A percentile compares a stretch with the other conserved stretches of the same genome.
These are phyloP conservation scores for Sonneratia caseolaris DNA, from an alignment of 345 rosid species.

Conservation along the genomic window DNA sequence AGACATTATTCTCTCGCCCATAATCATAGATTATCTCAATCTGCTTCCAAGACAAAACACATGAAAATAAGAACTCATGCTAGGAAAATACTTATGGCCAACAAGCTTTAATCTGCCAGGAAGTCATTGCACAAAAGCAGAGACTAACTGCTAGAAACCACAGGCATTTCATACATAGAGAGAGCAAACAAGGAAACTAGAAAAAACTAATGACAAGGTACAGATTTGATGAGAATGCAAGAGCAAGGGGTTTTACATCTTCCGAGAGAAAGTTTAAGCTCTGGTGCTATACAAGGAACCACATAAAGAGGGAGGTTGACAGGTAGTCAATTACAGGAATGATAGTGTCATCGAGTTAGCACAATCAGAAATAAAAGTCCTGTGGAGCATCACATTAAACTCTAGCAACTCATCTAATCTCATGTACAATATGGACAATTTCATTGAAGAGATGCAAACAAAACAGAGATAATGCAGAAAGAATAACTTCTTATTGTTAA, in stretches of 20 bases:
- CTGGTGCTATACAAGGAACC: not conserved
- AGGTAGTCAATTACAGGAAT: not conserved
- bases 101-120: not conserved
- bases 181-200: too few relatives aligned
- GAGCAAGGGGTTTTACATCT: not conserved
- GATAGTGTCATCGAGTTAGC: not conserved
- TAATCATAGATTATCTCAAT: conserved; percentile 79
- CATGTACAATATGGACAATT: not conserved
- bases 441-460: not conserved
- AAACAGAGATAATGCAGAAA: not conserved
- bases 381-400: not conserved
- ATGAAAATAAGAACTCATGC: too few relatives aligned
- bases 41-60: conserved; percentile 36
- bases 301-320: not conserved
- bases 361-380: not conserved
- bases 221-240: too few relatives aligned
- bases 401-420: not conserved
- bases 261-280: not conserved
- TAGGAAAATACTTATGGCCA: conserved; percentile 4
- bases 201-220: too few relatives aligned
- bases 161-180: too few relatives aligned
- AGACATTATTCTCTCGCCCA: conserved; percentile 79
- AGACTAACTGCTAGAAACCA: too few relatives aligned
- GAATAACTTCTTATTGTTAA: not conserved
- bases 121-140: conserved; percentile 5